Percentiles rank a stretch among this genome's conserved stretches.
phyloP scores from a whole-genome alignment of 352 stramenopile genomes.

The Bremia lactucae region DNA sequence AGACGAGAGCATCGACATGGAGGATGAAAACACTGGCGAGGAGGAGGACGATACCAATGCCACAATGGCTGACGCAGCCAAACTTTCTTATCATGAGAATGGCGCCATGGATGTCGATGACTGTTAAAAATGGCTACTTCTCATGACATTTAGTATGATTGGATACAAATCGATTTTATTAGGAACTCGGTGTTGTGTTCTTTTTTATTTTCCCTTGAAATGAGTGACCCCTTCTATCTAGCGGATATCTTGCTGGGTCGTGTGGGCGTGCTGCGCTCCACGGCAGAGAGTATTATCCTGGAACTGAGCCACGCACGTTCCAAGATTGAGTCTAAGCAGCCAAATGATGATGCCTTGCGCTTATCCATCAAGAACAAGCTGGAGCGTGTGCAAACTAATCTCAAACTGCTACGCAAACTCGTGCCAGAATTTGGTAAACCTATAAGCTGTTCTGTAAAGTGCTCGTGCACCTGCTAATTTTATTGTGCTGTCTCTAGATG shows the following conservation, averaged over 20 bases:
- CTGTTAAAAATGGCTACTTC: conserved; percentile 16
- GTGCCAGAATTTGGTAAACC: conserved; percentile 82
- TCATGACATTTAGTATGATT: conserved; percentile 10
- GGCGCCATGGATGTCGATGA: conserved; percentile 25
- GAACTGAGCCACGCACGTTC: conserved; percentile 64
- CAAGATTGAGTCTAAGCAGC: conserved; percentile 42
- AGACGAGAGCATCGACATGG: conserved; percentile 14
- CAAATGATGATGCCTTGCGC: conserved; percentile 55
- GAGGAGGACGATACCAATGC: conserved; percentile 20
- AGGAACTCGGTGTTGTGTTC: no score
- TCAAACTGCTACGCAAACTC: conserved; percentile 75
- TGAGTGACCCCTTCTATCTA: conserved; percentile 84
- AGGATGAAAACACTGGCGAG: conserved; percentile 24
- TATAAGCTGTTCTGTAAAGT: no score
- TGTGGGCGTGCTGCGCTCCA: conserved; percentile 74
- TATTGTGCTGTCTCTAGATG: no score
- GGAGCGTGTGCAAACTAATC: conserved; percentile 79
- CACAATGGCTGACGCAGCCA: conserved; percentile 7
- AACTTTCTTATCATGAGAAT: conserved; percentile 1
- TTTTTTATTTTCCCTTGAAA: conserved; percentile 7
- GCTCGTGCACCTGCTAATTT: no score
- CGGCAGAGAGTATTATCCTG: conserved; percentile 76
- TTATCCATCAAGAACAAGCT: conserved; percentile 78
- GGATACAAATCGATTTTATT: conserved; percentile 16
- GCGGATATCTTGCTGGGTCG: conserved; percentile 76